Evolutionary conservation across 148 eudicot genomes (phyloP), one percentile per base, ranked within the genome.

Genomic region (Chenopodium suecicum): DNA sequence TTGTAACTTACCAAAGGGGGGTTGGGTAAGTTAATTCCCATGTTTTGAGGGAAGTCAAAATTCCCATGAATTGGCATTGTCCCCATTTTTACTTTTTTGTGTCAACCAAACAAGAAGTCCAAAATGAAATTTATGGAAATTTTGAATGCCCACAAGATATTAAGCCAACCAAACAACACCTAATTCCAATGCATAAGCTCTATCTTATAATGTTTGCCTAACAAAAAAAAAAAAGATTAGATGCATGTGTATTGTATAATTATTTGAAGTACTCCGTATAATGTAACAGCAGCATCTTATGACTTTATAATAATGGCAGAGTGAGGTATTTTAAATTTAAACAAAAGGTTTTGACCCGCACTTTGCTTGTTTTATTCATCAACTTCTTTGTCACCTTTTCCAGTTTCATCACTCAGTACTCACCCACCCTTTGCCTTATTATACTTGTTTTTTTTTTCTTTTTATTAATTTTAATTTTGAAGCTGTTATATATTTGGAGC

Each of bases 401-500:
- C n/a, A 46, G 25, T 23, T 44, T 72, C 44, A 41, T 41, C 44
- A 37, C 66, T 48, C n/a, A 76, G 20, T n/a, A 22, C 63, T 47
- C 78, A 73, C 52, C 82, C 77, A 69, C 16, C 23, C 56, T 52
- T 52, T 14, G 14, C 56, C 56, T 14, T 14, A 52, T 52, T 10
- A 41, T 41, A 34, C 41, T 34, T 34, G 8, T 41, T 5, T 4
- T 0, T 4, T 5, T 41, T 4, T 41, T 41, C 44, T 6, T 41
- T 41, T 41, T 16, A 16, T 29, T 81, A 70, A 70, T 66, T 16
- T 69, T 4, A 19, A 76, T 81, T 81, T 83, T 66, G 32, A 81
- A 72, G 84, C 62, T 75, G 69, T 86, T 41, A 88, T 86, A 88
- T 78, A 86, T 86, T 90, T 85, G 87, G 84, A 83, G 82, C 74